Evolutionary conservation across 805 yeast species (phyloP), one percentile per base, ranked within the genome.

Genomic region (Teunomyces kruisii): DNA sequence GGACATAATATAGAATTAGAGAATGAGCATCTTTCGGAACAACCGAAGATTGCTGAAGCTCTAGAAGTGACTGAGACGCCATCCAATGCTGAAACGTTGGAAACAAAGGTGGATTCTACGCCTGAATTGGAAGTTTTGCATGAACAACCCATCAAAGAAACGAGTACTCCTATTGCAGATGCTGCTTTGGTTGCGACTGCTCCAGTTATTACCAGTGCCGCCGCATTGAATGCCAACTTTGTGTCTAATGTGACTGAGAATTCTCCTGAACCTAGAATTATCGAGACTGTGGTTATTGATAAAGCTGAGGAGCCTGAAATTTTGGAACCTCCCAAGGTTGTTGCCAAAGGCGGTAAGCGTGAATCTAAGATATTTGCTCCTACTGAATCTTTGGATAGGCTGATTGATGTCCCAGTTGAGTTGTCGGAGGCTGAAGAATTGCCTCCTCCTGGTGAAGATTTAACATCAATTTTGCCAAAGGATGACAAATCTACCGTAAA

Each of bases 401-500:
- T 28, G 30, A 9, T 37, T 6, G 24, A 26, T 8, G 40, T 37
- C 7, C 40, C 40, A 13, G 31, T 14, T 8, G 19, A 26, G n/a
- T 14, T 26, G 19, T 10, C 31, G 6, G 40, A 37, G 10, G 17
- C 40, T 3, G 40, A 15, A 37, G 40, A 27, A 28, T 10, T 36
- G 12, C 29, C 28, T n/a, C 29, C 27, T 36, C 29, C n/a, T 6
- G n/a, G 17, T 9, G 36, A 32, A 32, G 36, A 32, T 12, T 16
- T 35, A 12, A 22, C 27, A 6, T 35, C 38, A 6, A 35, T 39
- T 32, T 33, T 40, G 6, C 40, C 45, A 7, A 31, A 17, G 9
- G 48, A 45, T 12, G 48, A 45, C 15, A 45, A 45, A 26, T 42
- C 48, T 15, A 42, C 45, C 4, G 40, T 45, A 13, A 42, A 42